These are phyloP conservation scores for Xylaria sp. DNA, from an alignment of 495 filamentous ascomycete species.

Conservation along the genomic window DNA sequence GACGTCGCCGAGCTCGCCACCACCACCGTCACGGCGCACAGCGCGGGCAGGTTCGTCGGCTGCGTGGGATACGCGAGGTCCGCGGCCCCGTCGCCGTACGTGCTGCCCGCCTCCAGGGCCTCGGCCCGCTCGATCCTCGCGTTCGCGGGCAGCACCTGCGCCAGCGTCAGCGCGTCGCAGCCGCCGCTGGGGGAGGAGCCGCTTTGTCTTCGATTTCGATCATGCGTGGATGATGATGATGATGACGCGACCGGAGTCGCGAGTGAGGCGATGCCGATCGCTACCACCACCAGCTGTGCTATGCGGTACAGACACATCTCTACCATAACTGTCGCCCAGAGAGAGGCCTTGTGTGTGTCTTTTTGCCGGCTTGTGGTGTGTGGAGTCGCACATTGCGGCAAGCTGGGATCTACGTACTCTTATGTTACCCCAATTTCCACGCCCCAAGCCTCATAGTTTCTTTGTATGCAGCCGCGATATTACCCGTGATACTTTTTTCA, in stretches of 20 bases:
- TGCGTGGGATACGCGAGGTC: slow-evolving; percentile 53
- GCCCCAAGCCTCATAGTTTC: background rate
- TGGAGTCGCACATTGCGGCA: background rate
- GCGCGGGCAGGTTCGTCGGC: slow-evolving; percentile 53
- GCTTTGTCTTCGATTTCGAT: slow-evolving; percentile 11
- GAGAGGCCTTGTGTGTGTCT: background rate
- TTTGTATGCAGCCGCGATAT: background rate
- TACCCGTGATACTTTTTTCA: background rate
- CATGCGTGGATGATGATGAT: slow-evolving; percentile 13
- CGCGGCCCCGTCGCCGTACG: slow-evolving; percentile 45
- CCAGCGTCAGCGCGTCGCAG: slow-evolving; percentile 38
- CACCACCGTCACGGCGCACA: slow-evolving; percentile 57
- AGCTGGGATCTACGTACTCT: slow-evolving; percentile 3
- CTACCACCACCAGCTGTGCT: background rate
- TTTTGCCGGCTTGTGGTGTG: background rate
- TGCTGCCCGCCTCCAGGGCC: slow-evolving; percentile 41
- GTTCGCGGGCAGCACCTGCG: slow-evolving; percentile 33
- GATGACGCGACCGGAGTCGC: slow-evolving; percentile 6
- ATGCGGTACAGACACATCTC: slow-evolving; percentile 13
- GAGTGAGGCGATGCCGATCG: slow-evolving; percentile 11
- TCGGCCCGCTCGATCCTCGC: slow-evolving; percentile 44
- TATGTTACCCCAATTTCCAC: slow-evolving; percentile 10
- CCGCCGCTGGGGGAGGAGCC: too few species aligned
- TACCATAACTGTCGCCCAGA: background rate
- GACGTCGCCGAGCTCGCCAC: slow-evolving; percentile 52